Evolutionary conservation across 2,329 filamentous ascomycete genomes (phyloP), one percentile per base, ranked within the genome.

Genomic region (Xylariaceae sp.): DNA sequence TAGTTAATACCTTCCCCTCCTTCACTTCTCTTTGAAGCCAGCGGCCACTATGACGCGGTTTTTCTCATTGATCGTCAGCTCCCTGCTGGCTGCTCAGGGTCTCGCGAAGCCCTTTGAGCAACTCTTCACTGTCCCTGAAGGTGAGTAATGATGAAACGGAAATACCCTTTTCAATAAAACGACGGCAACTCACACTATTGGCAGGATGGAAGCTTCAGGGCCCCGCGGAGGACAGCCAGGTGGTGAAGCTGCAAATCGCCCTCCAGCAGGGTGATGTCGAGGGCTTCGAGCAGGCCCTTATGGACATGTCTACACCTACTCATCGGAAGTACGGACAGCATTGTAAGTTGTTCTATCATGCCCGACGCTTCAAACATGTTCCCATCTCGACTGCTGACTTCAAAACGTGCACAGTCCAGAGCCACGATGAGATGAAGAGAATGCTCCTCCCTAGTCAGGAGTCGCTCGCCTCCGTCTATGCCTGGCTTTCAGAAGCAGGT

Each of bases 21-120:
- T 39, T 51, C 56, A 46, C 47, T 43, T 37, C 40, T 37, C 41
- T 44, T 32, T 61, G 0, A 76, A 52, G n/a, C 76, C 71, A 0
- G 51, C 49, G 51, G 51, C 48, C 54, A 81, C 9, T 74, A 73
- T 4, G 77, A 64, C 64, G 80, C 58, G 56, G 47, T 59, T 62
- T 34, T 53, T 59, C 30, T 60, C 60, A 34, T 41, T 62, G 7
- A 34, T 62, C 43, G 56, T 56, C 44, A 56, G 47, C 51, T 56
- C 60, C 34, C 41, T 62, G 30, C 40, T 62, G 19, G 60, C 58
- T 51, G 54, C 54, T 43, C 58, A 59, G 54, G 60, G 56, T 11
- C 58, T 62, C 27, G 60, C 60, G 56, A 56, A 62, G 58, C 53
- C 60, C 50, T 60, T 60, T 42, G 60, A 62, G 50, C 50, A 59